These are phyloP conservation scores for Phytophthora pluvialis DNA, from an alignment of 352 stramenopile species.

Conservation along the genomic window DNA sequence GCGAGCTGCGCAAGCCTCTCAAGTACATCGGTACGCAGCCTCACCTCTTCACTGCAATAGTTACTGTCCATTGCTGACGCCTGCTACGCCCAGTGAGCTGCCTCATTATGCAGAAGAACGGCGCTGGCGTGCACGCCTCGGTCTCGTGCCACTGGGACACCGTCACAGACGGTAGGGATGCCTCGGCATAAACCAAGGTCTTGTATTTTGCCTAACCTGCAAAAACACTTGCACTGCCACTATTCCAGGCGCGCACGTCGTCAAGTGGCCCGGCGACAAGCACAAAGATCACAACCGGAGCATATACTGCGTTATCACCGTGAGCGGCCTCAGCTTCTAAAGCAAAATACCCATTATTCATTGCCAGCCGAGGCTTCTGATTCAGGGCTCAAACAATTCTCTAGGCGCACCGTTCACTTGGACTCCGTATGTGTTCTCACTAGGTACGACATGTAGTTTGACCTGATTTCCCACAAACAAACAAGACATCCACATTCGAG, in stretches of 20 bases:
- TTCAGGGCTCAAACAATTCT: constrained; percentile 18
- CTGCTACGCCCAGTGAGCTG: constrained; percentile 68
- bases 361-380: constrained; percentile 10
- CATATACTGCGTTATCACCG: constrained; percentile 91
- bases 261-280: constrained; percentile 92
- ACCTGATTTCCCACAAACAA: constrained; percentile 37
- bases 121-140: constrained; percentile 87
- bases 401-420: constrained; percentile 11
- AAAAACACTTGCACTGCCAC: neutral
- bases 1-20: constrained; percentile 91
- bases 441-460: constrained; percentile 17
- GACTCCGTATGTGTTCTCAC: constrained; percentile 1
- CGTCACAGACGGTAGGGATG: constrained; percentile 78
- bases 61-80: constrained; percentile 8
- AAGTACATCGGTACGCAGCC: constrained; percentile 85
- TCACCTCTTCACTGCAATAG: neutral
- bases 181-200: neutral
- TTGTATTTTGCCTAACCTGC: neutral
- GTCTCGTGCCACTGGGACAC: constrained; percentile 93
- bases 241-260: constrained; percentile 66
- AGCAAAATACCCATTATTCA: constrained; percentile 11
- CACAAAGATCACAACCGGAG: constrained; percentile 90
- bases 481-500: constrained; percentile 12
- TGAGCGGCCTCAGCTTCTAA: constrained; percentile 87
- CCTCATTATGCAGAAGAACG: constrained; percentile 95